Evolutionary conservation across 2,329 filamentous ascomycete genomes (phyloP), one percentile per base, ranked within the genome.

Genomic region (Torrubiellomyces zombiae): DNA sequence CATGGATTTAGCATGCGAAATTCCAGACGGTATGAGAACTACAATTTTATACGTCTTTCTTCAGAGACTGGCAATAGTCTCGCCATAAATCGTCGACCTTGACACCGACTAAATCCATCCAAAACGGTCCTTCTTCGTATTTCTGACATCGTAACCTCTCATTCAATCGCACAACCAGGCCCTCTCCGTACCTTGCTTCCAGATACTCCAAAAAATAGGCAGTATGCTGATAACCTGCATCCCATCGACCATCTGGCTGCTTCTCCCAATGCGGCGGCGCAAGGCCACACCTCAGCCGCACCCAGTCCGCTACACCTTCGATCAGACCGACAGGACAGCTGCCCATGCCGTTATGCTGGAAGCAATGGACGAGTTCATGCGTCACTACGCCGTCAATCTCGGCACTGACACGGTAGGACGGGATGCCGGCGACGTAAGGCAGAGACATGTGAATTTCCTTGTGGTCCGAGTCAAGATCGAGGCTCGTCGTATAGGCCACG

Each of bases 331-430:
- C 75, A 0, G 77, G 77, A 21, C 70, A 68, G 4, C 55, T 55
- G 2, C 59, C 61, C 12, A 39, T 55, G 2, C 61, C 76, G 38
- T 81, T 75, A 51, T 80, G 77, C 50, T 95, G 86, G 53, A 78
- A 91, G 53, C 83, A 94, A 55, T 95, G 89, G 9, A 95, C 86
- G 32, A 94, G 74, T 52, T 95, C 86, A 46, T 95, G 86, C 2
- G 78, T 76, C 12, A 95, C 50, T 1, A 95, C 83, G 20, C 89
- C 89, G 11, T 67, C 55, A 30, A 94, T 70, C 53, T 95, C 82
- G 19, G 61, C 40, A 14, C 44, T 34, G 9, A 53, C 51, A 24
- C 62, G 60, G 8, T 51, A 37, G 1, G 47, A 24, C 0, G 60
- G 39, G 33, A 69, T 56, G 22, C 44, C 38, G 21, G 54, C 42